Evolutionary conservation across 768 basidiomycete genomes (phyloP).

Genomic region (Lentinula sp.): DNA sequence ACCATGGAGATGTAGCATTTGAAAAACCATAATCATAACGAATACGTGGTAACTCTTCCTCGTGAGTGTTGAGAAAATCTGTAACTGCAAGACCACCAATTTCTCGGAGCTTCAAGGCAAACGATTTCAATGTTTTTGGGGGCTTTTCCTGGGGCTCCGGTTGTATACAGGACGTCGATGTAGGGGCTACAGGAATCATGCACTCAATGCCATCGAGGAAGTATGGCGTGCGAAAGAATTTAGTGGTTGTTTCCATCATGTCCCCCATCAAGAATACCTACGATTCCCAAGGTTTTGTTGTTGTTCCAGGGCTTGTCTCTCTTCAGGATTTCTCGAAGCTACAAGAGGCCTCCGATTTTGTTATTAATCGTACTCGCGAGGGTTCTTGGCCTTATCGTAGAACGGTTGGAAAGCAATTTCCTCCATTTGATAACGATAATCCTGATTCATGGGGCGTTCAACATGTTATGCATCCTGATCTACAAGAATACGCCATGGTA

Average conservation of each 20-base stretch:
- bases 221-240: not conserved
- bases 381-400: conserved; percentile 64
- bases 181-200: not conserved
- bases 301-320: conserved; percentile 51
- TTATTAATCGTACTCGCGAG: conserved; percentile 45
- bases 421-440: conserved; percentile 54
- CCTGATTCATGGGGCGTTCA: conserved; percentile 80
- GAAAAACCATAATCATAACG: conserved; percentile 4
- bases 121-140: not conserved
- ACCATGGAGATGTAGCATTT: not conserved
- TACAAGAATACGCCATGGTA: conserved; percentile 39
- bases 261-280: conserved; percentile 40
- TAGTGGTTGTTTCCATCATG: not conserved
- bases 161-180: not conserved
- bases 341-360: conserved; percentile 43
- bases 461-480: conserved; percentile 74
- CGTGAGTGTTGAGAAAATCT: conserved; percentile 1
- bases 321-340: conserved; percentile 32
- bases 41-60: conserved; percentile 1
- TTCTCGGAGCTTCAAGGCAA: not conserved
- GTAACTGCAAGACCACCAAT: not conserved
- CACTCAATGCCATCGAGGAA: not conserved
- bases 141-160: not conserved
- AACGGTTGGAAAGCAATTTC: conserved; percentile 75
- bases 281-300: conserved; percentile 60